Evolutionary conservation across 2,329 filamentous ascomycete genomes (phyloP), one percentile per base, ranked within the genome.

Genomic region (Emmonsia crescens): DNA sequence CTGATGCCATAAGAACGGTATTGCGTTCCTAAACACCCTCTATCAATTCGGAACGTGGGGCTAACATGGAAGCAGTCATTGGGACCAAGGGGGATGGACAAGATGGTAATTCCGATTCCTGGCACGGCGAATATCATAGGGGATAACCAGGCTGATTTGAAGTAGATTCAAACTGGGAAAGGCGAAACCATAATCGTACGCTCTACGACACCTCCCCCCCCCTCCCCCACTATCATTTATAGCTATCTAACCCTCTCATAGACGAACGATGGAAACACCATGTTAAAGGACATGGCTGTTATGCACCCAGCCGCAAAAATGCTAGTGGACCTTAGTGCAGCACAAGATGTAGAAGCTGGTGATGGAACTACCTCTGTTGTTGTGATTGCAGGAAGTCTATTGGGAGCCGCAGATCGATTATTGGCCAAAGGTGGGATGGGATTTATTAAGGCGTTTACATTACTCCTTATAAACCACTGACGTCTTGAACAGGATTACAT

Each of bases 301-400:
- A 91, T 99, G 88, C 94, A 99, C 75, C 94, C 94, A n/a, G 96
- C 95, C 57, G 94, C 94, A 59, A 96, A 96, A 81, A 99, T 99
- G 94, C 83, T 99, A 68, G 94, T 99, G 72, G 92, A 99, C 76
- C 84, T 99, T 65, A 95, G 93, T 71, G 90, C 94, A 68, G 94
- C 94, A 67, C 94, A 99, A 77, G 94, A 99, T 80, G 91, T 99
- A 64, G 94, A 99, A 77, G 94, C 94, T 66, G 94, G 94, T 79
- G 94, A 99, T 76, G 95, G 94, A 71, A 99, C 94, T 61, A 99
- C 94, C 42, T 97, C 93, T 3, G 94, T 99, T 31, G 94, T 99
- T 36, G 94, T 99, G 68, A 96, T 99, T 77, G 94, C 91, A 69
- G 95, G 94, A 73, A 96, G 91, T 78, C 82, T 99, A 69, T 83